phyloP scores from a whole-genome alignment of 1,139 yeast species.

The Candida sojae region DNA sequence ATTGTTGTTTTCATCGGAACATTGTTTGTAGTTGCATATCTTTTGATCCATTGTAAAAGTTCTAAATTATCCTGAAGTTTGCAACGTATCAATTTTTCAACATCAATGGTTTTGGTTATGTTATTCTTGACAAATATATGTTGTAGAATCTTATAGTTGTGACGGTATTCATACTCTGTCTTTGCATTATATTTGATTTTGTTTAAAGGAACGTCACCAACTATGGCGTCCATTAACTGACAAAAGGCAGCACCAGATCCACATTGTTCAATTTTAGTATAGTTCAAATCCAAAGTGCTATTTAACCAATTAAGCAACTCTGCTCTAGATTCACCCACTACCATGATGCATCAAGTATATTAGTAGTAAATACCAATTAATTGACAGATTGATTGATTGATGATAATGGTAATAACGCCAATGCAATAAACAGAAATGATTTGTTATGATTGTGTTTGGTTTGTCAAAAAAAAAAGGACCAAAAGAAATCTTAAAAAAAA shows the following conservation, averaged over 20 bases:
- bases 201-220: slow-evolving; percentile 75
- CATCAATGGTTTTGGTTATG: slow-evolving; percentile 76
- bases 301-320: slow-evolving; percentile 89
- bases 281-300: slow-evolving; percentile 60
- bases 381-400: not conserved
- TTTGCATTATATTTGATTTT: slow-evolving; percentile 68
- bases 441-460: slow-evolving; percentile 1
- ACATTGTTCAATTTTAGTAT: slow-evolving; percentile 85
- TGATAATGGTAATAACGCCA: not conserved
- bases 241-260: slow-evolving; percentile 97
- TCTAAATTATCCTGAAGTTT: slow-evolving; percentile 92
- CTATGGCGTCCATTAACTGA: slow-evolving; percentile 85
- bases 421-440: not conserved
- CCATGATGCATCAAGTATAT: slow-evolving; percentile 10
- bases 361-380: not conserved
- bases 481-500: not conserved
- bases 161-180: slow-evolving; percentile 74
- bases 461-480: not conserved
- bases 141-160: slow-evolving; percentile 85
- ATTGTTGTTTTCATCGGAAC: slow-evolving; percentile 4
- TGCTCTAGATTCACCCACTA: slow-evolving; percentile 61
- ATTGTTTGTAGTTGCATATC: slow-evolving; percentile 59
- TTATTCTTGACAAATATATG: slow-evolving; percentile 68
- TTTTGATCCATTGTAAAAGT: slow-evolving; percentile 88
- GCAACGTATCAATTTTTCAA: slow-evolving; percentile 81